These are phyloP conservation scores for Helenozyma rhizophorensis DNA, from an alignment of 805 yeast species.

Conservation along the genomic window DNA sequence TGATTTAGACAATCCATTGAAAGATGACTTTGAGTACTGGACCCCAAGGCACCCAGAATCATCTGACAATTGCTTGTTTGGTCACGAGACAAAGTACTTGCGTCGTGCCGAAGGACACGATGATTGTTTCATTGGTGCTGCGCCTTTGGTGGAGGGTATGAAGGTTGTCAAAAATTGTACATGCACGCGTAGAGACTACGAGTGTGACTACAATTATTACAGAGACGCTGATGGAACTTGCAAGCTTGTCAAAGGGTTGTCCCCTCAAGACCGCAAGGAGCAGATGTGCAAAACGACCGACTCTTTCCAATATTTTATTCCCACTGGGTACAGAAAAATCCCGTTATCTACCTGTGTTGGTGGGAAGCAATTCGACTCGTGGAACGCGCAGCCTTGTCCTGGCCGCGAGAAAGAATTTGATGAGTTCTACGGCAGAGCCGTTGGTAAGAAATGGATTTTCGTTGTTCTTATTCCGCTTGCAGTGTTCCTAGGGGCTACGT, in stretches of 20 bases:
- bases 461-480: constrained; percentile 56
- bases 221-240: constrained; percentile 79
- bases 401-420: constrained; percentile 70
- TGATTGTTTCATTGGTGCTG: constrained; percentile 69
- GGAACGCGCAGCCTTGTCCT: constrained; percentile 74
- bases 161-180: constrained; percentile 62
- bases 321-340: constrained; percentile 88
- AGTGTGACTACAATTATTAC: constrained; percentile 86
- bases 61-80: constrained; percentile 38
- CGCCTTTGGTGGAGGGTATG: constrained; percentile 53
- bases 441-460: constrained; percentile 44
- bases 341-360: constrained; percentile 84
- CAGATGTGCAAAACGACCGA: constrained; percentile 55
- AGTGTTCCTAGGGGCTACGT: constrained; percentile 49
- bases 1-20: constrained; percentile 37
- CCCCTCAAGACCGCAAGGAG: constrained; percentile 57
- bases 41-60: constrained; percentile 34
- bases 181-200: constrained; percentile 84
- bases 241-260: constrained; percentile 68
- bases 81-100: constrained; percentile 38
- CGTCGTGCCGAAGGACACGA: constrained; percentile 41
- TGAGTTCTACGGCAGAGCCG: constrained; percentile 47
- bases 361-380: constrained; percentile 67
- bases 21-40: constrained; percentile 42
- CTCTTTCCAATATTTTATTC: constrained; percentile 69